Evolutionary conservation across 1,284 basidiomycete species (phyloP).

Genomic region (Ceratobasidium sp.): DNA sequence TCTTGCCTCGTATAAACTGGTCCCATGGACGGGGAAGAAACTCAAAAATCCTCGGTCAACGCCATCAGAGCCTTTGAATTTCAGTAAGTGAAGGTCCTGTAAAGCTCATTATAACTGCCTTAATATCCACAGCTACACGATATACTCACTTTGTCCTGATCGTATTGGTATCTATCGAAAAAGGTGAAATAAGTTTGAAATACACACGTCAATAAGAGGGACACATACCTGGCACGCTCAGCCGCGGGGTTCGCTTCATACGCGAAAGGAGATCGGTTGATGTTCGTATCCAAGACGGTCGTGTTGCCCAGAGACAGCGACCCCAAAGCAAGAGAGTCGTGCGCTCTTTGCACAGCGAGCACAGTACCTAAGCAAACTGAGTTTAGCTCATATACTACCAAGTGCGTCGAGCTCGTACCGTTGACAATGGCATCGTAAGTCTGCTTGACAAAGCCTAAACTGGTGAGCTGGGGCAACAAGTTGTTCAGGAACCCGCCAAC

Average conservation of each 20-base stretch:
- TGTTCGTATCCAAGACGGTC: conserved; percentile 70
- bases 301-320: conserved; percentile 73
- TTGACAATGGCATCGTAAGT: conserved; percentile 54
- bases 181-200: not conserved
- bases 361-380: conserved; percentile 78
- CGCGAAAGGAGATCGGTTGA: conserved; percentile 77
- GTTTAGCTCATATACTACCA: conserved; percentile 58
- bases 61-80: conserved; percentile 69
- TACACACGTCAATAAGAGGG: not conserved
- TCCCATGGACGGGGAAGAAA: conserved; percentile 85
- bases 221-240: conserved; percentile 66
- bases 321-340: conserved; percentile 69
- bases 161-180: conserved; percentile 59
- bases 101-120: not conserved
- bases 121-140: not conserved
- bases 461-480: conserved; percentile 79
- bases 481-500: conserved; percentile 80
- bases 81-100: conserved; percentile 67
- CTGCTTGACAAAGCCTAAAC: conserved; percentile 72
- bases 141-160: conserved; percentile 67
- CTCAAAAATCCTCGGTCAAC: conserved; percentile 72
- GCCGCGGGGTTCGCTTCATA: conserved; percentile 76
- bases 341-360: conserved; percentile 73
- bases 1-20: conserved; percentile 75
- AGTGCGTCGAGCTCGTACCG: conserved; percentile 4